Base-by-base conservation (phyloP, 495 filamentous ascomycete species). In the Chaetomidium leptoderma region DNA sequence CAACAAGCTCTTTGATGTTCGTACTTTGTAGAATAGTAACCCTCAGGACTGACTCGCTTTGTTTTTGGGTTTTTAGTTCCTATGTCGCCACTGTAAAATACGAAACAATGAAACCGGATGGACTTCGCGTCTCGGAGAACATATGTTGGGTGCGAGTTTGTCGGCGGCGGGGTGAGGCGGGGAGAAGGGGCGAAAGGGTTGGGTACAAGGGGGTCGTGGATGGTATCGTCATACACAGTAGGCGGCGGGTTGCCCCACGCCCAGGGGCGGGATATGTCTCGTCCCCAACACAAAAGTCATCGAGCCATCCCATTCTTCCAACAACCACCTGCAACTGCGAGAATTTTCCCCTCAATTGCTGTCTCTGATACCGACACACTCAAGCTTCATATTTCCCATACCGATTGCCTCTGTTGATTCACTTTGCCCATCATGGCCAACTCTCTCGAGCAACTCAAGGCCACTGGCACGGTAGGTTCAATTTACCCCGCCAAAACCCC, bases 381-480 rank as follows among this genome's bases (percentile, higher is more conserved):
- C 30, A 23, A 27, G 16, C 32, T 55, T 35, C 27, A 49, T 2
- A 16, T 30, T 21, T 37, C 17, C 17, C 21, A 47, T 50, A 39
- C 35, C 47, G 6, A 35, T 50, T 55, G 26, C 39, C 51, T 35
- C 46, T 39, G 45, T 44, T 40, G 32, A 42, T 52, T 55, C 46
- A 24, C 19, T 44, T 57, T 33, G 19, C 43, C 45, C 72, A 86
- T 66, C 61, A 95, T 95, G 90, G 72, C 88, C 68, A 86, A 71
- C 75, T 90, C 92, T 76, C 85, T 98, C 59, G 93, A 97, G 66
- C 91, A 97, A 79, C 83, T 98, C 67, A 98, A 98, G 81, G 86
- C 88, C 75, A 78, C 88, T 70, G 95, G 93, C 84, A 98, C 93
- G 63, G 90, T 95, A 81, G 72, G 90, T 87, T 40, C 53, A 16